Evolutionary conservation across 2,329 filamentous ascomycete species (phyloP), one percentile per base, ranked within the genome.

Genomic region (Dactylellina drechsleri): DNA sequence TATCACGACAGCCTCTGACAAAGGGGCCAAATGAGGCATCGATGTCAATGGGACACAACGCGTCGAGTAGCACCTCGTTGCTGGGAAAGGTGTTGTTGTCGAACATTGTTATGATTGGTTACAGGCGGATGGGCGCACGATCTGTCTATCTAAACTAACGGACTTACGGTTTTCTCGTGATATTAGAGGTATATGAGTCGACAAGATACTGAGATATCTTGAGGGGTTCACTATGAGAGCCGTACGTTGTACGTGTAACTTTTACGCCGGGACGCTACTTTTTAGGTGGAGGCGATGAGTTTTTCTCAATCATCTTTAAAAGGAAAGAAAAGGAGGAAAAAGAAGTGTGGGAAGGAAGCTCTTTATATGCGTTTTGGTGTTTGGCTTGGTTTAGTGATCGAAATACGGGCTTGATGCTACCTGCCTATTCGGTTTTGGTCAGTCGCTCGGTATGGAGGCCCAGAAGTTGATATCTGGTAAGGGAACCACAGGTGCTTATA

Each of bases 241-340:
- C 47, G 47, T 64, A 52, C 31, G 40, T 41, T 26, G 23, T 45
- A 43, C 54, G 31, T 20, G 50, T 62, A 43, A 15, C 47, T 53
- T 31, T 4, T 36, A 41, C 26, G 49, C 20, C 15, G 10, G 28
- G 45, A 16, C 4, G 15, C 58, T 50, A 70, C 66, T 57, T 71
- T 71, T 71, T 64, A 64, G 18, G 52, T 64, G 28, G 52, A 20
- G 7, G 31, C 50, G 13, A 18, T 5, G 58, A 26, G 62, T 52
- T 7, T 12, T 57, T 58, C 66, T 71, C 66, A 45, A 71, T 71
- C 31, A 64, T 50, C 59, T 62, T 64, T 58, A 18, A 52, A 71
- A 50, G 31, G 45, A 64, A 47, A 23, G 23, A 31, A 43, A 16
- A 31, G 23, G 49, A 52, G 10, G 28, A 6, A 15, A 36, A 5